Percentiles rank a stretch among this genome's conserved stretches.
These are phyloP conservation scores for Trypanosomatidae sp. DNA, from an alignment of 208 protist species.

Conservation along the genomic window DNA sequence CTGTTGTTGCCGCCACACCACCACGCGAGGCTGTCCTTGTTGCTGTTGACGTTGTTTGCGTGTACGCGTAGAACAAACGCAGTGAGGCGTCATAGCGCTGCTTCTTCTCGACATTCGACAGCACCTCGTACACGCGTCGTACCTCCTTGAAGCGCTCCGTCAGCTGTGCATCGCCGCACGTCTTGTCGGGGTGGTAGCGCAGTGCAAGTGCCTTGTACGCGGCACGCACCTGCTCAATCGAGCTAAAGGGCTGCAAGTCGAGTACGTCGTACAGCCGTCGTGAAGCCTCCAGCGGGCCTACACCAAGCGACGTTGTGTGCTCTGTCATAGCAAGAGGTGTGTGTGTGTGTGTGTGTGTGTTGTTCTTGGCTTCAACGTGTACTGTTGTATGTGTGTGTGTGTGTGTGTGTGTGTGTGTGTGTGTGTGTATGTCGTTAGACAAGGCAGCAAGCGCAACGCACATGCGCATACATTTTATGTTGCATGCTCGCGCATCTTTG, in stretches of 20 bases:
- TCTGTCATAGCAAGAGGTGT: too few relatives aligned
- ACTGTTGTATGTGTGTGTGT: too few relatives aligned
- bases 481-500: too few relatives aligned
- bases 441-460: too few relatives aligned
- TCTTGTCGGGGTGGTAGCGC: constrained; percentile 94
- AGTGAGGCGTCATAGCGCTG: constrained; percentile 89
- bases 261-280: constrained; percentile 76
- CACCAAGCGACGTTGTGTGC: not conserved
- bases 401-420: too few relatives aligned
- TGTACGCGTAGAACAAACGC: not conserved
- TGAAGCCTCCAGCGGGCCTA: not conserved
- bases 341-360: too few relatives aligned
- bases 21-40: too few relatives aligned
- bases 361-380: too few relatives aligned
- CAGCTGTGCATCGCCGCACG: constrained; percentile 63
- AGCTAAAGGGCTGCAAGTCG: constrained; percentile 71
- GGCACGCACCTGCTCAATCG: constrained; percentile 75
- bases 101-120: constrained; percentile 89
- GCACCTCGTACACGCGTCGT: constrained; percentile 93
- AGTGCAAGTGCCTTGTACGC: constrained; percentile 91
- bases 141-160: constrained; percentile 84
- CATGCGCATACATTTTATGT: too few relatives aligned
- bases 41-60: constrained; percentile 2
- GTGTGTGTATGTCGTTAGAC: too few relatives aligned
- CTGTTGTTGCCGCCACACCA: constrained; percentile 1